Base-by-base conservation (phyloP, 352 stramenopile genomes). In the Phytophthora cactorum region DNA sequence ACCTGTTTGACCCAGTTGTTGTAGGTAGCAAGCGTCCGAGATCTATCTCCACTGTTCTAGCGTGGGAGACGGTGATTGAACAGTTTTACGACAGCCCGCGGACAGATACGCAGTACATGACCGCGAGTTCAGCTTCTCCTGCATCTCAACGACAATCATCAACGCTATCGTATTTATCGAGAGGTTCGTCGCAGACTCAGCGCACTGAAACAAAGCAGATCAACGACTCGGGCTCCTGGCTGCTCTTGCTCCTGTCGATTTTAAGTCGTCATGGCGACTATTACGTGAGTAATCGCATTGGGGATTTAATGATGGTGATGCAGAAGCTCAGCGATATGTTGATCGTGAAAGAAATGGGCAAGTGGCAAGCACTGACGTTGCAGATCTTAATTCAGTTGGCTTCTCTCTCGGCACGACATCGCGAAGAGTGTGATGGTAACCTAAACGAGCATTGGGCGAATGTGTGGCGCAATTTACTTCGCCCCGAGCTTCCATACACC, bases 271-370 rank as follows among this genome's bases (percentile, higher is more conserved):
- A 89, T 27, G 81, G 81, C 12, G 75, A 77, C 50, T 84, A 86
- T 54, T 88, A 86, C 49, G 52, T 84, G 17, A 59, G 55, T 10
- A 89, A 86, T 57, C 75, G 78, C 15, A 79, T 90, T 55, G 81
- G 75, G 10, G 82, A 91, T 44, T 50, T 88, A n/a, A 89, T 89
- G 73, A 66, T 78, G 10, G 47, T 86, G 11, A 77, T 89, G 57
- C 59, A 76, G 17, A 78, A 81, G n/a, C 66, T 91, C 5, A 58
- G 41, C 4, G 57, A 84, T 45, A 70, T 76, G 45, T 44, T 89
- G 14, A 67, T 84, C 1, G 60, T 78, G 9, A 88, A 88, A 53
- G 74, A 79, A 57, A 62, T 91, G 25, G 67, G 73, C 1, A 82
- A 86, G 46, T 65, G 52, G 53, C 82, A 91, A 70, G 77, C 74